These are phyloP conservation scores for Podila epicladia DNA, from an alignment of 192 early-diverging fungal genomes.

Conservation along the genomic window DNA sequence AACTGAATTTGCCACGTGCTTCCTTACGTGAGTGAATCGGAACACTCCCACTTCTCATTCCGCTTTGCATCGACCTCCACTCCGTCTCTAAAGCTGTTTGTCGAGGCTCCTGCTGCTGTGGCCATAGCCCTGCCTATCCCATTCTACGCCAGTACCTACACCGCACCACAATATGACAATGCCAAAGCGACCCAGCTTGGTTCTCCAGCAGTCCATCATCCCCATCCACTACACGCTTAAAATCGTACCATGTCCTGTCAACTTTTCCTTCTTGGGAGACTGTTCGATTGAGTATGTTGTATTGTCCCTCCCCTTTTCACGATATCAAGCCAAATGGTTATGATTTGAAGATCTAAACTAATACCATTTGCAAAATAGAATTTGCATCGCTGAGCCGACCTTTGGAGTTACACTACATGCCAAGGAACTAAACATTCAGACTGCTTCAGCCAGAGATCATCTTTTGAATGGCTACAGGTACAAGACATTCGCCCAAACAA, in stretches of 20 bases:
- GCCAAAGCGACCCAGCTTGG: conserved; percentile 33
- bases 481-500: background rate
- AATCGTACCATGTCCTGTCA: conserved; percentile 75
- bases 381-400: conserved; percentile 64
- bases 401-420: conserved; percentile 63
- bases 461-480: conserved; percentile 48
- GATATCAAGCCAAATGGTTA: background rate
- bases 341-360: too few species aligned
- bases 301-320: background rate
- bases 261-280: conserved; percentile 74
- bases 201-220: conserved; percentile 56
- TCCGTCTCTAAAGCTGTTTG: too few species aligned
- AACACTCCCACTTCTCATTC: too few species aligned
- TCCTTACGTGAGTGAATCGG: too few species aligned
- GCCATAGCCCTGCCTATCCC: too few species aligned
- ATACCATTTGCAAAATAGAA: conserved; percentile 11
- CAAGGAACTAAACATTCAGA: conserved; percentile 66
- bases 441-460: conserved; percentile 45
- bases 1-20: too few species aligned
- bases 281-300: conserved; percentile 67
- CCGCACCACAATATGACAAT: conserved; percentile 25
- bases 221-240: conserved; percentile 77
- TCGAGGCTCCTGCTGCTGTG: too few species aligned
- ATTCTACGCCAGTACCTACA: background rate
- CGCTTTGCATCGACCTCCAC: too few species aligned